Percentiles rank a stretch among this genome's conserved stretches.
phyloP scores from a whole-genome alignment of 2,329 filamentous ascomycete genomes.

The Colletotrichum sp. region DNA sequence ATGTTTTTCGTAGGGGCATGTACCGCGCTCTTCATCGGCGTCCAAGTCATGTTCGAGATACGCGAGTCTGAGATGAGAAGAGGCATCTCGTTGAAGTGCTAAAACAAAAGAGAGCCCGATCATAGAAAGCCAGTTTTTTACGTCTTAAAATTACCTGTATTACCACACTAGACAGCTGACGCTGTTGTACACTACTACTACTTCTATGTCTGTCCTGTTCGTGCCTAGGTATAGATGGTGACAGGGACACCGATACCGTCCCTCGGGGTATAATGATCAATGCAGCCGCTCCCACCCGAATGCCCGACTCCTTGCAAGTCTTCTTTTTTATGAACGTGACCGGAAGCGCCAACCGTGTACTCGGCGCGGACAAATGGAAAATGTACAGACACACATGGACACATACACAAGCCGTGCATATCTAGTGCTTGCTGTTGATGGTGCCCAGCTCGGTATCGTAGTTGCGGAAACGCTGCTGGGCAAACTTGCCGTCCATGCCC shows the following conservation, averaged over 20 bases:
- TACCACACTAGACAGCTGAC: neutral
- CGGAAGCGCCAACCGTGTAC: neutral
- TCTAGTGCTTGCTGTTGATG: conserved; percentile 17
- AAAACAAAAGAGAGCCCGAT: conserved; percentile 6
- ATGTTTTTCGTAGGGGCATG: conserved; percentile 77
- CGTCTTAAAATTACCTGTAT: neutral
- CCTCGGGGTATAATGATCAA: conserved; percentile 3
- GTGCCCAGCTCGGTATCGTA: conserved; percentile 26
- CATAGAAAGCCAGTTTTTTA: neutral
- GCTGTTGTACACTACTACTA: neutral
- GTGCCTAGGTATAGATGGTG: neutral
- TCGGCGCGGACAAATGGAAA: neutral
- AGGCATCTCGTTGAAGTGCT: conserved; percentile 87
- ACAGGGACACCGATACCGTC: neutral
- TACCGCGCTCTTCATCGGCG: conserved; percentile 78
- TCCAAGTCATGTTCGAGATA: conserved; percentile 97
- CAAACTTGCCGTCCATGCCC: conserved; percentile 48
- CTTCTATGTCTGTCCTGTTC: neutral
- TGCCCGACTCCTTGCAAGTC: neutral
- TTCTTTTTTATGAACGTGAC: neutral
- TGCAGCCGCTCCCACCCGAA: neutral
- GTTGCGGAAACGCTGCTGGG: conserved; percentile 24
- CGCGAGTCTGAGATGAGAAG: conserved; percentile 82
- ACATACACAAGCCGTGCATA: neutral
- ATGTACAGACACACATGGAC: neutral